Percentiles rank a stretch among this genome's conserved stretches.
These are phyloP conservation scores for Rhypophila decipiens DNA, from an alignment of 495 filamentous ascomycete genomes.

Conservation along the genomic window DNA sequence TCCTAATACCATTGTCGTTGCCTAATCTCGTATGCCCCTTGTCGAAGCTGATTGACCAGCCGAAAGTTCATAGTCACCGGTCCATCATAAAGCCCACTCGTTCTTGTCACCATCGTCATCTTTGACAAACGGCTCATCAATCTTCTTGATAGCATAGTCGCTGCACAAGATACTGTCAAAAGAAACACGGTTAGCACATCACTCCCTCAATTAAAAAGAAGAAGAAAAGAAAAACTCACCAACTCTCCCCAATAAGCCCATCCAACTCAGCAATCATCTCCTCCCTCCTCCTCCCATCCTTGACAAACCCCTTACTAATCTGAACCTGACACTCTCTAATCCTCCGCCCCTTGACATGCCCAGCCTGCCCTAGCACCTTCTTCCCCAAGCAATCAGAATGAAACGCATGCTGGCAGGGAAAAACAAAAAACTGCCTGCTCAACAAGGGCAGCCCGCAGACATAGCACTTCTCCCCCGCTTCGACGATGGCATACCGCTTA, in stretches of 20 bases:
- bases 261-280: conserved; percentile 84
- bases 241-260: conserved; percentile 62
- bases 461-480: conserved; percentile 91
- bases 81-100: conserved; percentile 71
- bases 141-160: conserved; percentile 85
- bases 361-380: conserved; percentile 70
- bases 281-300: conserved; percentile 59
- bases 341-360: conserved; percentile 65
- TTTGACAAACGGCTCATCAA: conserved; percentile 84
- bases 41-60: too few species aligned
- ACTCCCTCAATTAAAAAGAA: neutral
- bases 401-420: conserved; percentile 96
- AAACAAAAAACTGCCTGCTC: conserved; percentile 91
- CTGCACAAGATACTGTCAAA: conserved; percentile 70
- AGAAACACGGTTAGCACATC: neutral
- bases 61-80: too few species aligned
- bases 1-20: too few species aligned
- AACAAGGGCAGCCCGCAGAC: conserved; percentile 79
- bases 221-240: conserved; percentile 30
- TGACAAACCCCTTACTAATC: conserved; percentile 62
- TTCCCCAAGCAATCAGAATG: conserved; percentile 87
- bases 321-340: conserved; percentile 80
- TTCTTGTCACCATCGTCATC: conserved; percentile 60
- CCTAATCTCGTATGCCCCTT: too few species aligned
- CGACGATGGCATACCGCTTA: conserved; percentile 88